Evolutionary conservation across 305 asterid species (phyloP).

Genomic region (Fraxinus velutina): DNA sequence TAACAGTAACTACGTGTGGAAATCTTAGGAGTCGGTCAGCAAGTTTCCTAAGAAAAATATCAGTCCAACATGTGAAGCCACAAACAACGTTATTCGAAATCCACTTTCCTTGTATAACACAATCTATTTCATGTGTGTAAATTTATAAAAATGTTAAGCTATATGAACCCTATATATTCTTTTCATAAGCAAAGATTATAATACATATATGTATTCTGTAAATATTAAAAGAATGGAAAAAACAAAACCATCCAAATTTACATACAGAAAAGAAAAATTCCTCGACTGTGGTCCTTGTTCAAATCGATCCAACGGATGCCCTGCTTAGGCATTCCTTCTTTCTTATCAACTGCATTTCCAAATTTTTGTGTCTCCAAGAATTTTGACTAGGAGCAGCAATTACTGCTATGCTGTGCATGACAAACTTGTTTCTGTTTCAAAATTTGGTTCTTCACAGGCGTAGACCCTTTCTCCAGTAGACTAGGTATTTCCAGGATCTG

Average conservation of each 20-base stretch:
- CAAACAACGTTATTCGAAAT: background rate
- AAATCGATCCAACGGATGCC: background rate
- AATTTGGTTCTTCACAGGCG: constrained; percentile 65
- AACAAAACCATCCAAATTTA: constrained; percentile 15
- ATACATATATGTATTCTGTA: background rate
- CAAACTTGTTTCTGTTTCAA: constrained; percentile 46
- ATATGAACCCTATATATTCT: background rate
- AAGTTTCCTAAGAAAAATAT: background rate
- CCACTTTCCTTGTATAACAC: background rate
- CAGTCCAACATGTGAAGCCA: background rate
- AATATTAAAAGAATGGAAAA: constrained; percentile 26
- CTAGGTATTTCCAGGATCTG: constrained; percentile 81
- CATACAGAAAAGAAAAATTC: constrained; percentile 3
- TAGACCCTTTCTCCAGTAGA: constrained; percentile 75
- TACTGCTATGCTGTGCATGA: constrained; percentile 21
- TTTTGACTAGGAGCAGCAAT: constrained; percentile 52
- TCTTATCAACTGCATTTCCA: background rate
- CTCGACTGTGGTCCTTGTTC: background rate
- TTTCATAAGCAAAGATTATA: background rate
- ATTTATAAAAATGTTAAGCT: background rate
- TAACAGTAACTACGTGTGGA: background rate
- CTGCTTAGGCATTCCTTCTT: background rate
- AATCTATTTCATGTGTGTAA: background rate
- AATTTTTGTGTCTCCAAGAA: background rate
- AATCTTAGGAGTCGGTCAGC: background rate